These are phyloP conservation scores for Solanum tarapatanum DNA, from an alignment of 257 asterid genomes.

Conservation along the genomic window DNA sequence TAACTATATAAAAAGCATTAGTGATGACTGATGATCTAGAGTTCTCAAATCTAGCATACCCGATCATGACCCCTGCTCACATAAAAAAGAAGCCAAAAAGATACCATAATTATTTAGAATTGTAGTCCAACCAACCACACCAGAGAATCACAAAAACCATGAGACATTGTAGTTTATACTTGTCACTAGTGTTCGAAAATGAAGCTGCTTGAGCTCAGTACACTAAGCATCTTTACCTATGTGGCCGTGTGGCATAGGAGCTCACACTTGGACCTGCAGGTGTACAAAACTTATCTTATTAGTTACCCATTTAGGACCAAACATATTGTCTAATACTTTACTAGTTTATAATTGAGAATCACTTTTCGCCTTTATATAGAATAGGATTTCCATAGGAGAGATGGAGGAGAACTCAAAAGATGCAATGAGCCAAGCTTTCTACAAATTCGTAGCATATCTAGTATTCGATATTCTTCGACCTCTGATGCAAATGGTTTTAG, in stretches of 20 bases:
- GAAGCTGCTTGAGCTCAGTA: not conserved
- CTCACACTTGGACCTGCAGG: not conserved
- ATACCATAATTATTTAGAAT: not conserved
- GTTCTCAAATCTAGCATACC: not conserved
- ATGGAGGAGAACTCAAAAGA: not conserved
- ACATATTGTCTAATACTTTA: not conserved
- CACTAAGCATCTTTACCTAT: not conserved
- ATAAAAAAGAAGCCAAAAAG: not conserved
- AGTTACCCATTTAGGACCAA: not conserved
- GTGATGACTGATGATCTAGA: not conserved
- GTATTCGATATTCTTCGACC: not conserved
- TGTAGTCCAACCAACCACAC: not conserved
- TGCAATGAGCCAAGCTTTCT: not conserved
- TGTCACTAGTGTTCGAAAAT: not conserved
- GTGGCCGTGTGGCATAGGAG: not conserved
- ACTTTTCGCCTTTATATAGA: not conserved
- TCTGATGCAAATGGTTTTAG: conserved; percentile 15
- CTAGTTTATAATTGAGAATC: not conserved
- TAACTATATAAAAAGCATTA: not conserved
- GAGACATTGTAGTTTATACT: not conserved
- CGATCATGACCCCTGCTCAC: not conserved
- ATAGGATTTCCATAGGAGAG: not conserved
- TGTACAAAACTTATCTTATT: not conserved
- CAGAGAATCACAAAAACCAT: not conserved
- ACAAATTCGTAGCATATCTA: not conserved